Evolutionary conservation across 371 early-diverging fungal species (phyloP).

Genomic region (Polyrhizophydium stewartii): DNA sequence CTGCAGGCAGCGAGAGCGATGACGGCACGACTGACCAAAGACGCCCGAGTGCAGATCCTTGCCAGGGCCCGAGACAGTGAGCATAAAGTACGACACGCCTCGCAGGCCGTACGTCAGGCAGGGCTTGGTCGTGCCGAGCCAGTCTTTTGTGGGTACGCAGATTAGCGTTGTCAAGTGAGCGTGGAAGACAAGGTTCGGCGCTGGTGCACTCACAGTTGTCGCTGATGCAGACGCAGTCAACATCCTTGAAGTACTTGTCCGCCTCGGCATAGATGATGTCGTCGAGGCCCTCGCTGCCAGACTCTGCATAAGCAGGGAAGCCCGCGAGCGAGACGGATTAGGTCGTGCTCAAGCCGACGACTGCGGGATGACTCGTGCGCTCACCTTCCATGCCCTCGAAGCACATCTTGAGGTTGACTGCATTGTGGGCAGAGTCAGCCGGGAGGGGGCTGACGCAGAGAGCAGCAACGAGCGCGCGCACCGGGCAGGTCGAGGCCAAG

Average conservation of each 20-base stretch:
- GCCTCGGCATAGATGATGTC: conserved; percentile 82
- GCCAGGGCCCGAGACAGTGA: conserved; percentile 35
- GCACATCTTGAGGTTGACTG: conserved; percentile 88
- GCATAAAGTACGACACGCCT: conserved; percentile 86
- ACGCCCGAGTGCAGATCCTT: conserved; percentile 94
- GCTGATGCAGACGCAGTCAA: conserved; percentile 91
- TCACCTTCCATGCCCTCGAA: conserved; percentile 92
- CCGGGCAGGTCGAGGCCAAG: conserved; percentile 80
- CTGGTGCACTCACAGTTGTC: conserved; percentile 68
- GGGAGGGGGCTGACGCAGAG: background rate
- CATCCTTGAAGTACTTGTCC: conserved; percentile 71
- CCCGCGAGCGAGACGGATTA: too few relatives aligned
- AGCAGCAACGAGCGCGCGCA: conserved; percentile 3
- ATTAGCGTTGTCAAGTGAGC: background rate
- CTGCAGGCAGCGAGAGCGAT: too few relatives aligned
- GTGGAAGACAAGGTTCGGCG: background rate
- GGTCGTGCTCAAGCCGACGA: too few relatives aligned
- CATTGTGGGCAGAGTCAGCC: background rate
- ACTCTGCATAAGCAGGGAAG: too few relatives aligned
- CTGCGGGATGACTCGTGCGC: too few relatives aligned
- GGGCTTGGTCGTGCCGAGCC: conserved; percentile 93
- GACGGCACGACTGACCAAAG: conserved; percentile 57
- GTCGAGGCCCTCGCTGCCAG: conserved; percentile 91
- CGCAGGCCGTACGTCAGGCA: conserved; percentile 97
- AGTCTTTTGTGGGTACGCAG: conserved; percentile 44